phyloP scores from a whole-genome alignment of 1,139 yeast genomes.

The Taphrina pruni region DNA sequence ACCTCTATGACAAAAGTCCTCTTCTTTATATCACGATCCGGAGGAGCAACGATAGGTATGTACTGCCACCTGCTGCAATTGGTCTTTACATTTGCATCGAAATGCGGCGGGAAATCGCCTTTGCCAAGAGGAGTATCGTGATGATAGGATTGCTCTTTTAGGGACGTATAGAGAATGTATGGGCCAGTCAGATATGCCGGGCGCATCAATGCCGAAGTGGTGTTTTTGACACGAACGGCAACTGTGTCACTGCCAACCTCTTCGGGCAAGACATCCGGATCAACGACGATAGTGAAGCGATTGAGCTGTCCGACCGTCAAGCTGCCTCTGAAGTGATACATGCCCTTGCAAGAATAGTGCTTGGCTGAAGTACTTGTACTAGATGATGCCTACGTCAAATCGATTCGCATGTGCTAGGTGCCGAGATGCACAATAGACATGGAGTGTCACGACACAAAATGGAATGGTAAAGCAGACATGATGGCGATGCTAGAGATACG shows the following conservation, averaged over 20 bases:
- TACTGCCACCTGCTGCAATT: constrained; percentile 73
- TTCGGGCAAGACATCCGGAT: constrained; percentile 20
- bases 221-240: constrained; percentile 60
- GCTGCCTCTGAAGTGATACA: constrained; percentile 40
- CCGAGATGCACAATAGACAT: no score
- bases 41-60: constrained; percentile 67
- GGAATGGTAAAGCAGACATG: no score
- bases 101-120: constrained; percentile 31
- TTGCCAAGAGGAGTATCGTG: constrained; percentile 53
- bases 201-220: constrained; percentile 73
- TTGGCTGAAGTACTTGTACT: no score
- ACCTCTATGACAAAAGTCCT: constrained; percentile 62
- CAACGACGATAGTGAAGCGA: constrained; percentile 18
- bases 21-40: neutral
- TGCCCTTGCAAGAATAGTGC: neutral
- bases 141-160: constrained; percentile 63
- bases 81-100: constrained; percentile 52
- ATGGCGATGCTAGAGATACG: no score
- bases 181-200: constrained; percentile 95
- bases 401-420: no score
- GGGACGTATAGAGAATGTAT: constrained; percentile 82
- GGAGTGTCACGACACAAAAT: no score
- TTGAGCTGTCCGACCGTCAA: constrained; percentile 37
- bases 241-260: constrained; percentile 14
- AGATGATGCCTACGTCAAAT: no score